phyloP scores from a whole-genome alignment of 768 basidiomycete species.

The Boletus vermiculosoides region DNA sequence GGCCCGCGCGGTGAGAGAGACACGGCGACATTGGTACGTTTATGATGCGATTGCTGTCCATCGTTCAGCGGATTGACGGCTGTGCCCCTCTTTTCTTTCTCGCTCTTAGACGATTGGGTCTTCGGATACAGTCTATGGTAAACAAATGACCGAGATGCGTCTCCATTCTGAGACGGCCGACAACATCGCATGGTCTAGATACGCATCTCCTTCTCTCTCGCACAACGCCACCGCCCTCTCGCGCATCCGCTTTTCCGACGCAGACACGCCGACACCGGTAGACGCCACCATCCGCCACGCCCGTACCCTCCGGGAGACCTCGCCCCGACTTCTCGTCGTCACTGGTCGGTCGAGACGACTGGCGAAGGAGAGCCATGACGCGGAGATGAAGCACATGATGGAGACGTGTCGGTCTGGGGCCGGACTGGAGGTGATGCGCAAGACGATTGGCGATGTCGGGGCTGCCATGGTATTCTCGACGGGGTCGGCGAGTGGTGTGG shows the following conservation, averaged over 20 bases:
- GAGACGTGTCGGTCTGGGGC: conserved; percentile 34
- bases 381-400: conserved; percentile 65
- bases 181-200: conserved; percentile 69
- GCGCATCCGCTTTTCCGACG: conserved; percentile 66
- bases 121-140: conserved; percentile 72
- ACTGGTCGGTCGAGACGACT: conserved; percentile 74
- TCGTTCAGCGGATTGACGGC: background rate
- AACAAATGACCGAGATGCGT: conserved; percentile 57
- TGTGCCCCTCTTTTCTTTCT: too few relatives aligned
- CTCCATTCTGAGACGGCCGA: conserved; percentile 86
- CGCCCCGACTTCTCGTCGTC: conserved; percentile 56
- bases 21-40: conserved; percentile 9
- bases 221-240: conserved; percentile 37
- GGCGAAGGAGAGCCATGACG: conserved; percentile 66
- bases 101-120: conserved; percentile 35
- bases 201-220: conserved; percentile 15
- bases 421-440: background rate
- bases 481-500: too few relatives aligned
- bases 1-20: background rate
- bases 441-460: too few relatives aligned
- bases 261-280: conserved; percentile 54
- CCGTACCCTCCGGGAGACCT: conserved; percentile 15
- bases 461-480: too few relatives aligned
- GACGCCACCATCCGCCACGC: conserved; percentile 53
- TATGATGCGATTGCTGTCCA: background rate